Percentiles rank a stretch among this genome's conserved stretches.
Evolutionary conservation across 345 rosid genomes (phyloP).

Genomic region (Geranium rotundifolium): DNA sequence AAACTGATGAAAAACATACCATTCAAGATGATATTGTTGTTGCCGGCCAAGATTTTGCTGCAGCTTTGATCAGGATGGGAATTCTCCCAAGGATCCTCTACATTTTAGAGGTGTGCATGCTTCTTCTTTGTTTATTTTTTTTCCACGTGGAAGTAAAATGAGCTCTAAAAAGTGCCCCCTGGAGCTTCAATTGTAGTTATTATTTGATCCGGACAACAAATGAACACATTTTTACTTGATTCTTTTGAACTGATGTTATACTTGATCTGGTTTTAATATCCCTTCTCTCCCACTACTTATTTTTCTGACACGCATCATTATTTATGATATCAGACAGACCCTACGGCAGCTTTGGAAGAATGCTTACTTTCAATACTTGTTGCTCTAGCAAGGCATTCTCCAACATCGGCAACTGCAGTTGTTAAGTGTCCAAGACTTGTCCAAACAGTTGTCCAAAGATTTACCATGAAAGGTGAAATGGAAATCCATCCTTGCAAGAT

Average conservation of each 20-base stretch:
- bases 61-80: conserved; percentile 89
- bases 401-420: conserved; percentile 59
- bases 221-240: background rate
- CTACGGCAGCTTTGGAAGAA: conserved; percentile 44
- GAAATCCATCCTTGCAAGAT: conserved; percentile 47
- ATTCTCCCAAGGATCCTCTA: conserved; percentile 58
- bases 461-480: conserved; percentile 29
- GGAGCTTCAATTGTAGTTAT: background rate
- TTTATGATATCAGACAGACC: conserved; percentile 44
- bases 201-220: background rate
- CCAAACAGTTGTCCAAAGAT: conserved; percentile 44
- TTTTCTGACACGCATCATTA: conserved; percentile 6
- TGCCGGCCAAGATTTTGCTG: conserved; percentile 87
- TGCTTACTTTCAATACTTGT: conserved; percentile 46
- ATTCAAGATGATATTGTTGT: conserved; percentile 75
- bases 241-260: background rate
- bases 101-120: conserved; percentile 57
- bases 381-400: conserved; percentile 87
- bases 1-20: conserved; percentile 46
- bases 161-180: background rate
- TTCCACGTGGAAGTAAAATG: background rate
- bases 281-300: background rate
- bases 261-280: background rate
- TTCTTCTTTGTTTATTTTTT: background rate
- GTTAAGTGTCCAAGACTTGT: conserved; percentile 66